These are phyloP conservation scores for Colletotrichum limetticola DNA, from an alignment of 2,329 filamentous ascomycete genomes.

Conservation along the genomic window DNA sequence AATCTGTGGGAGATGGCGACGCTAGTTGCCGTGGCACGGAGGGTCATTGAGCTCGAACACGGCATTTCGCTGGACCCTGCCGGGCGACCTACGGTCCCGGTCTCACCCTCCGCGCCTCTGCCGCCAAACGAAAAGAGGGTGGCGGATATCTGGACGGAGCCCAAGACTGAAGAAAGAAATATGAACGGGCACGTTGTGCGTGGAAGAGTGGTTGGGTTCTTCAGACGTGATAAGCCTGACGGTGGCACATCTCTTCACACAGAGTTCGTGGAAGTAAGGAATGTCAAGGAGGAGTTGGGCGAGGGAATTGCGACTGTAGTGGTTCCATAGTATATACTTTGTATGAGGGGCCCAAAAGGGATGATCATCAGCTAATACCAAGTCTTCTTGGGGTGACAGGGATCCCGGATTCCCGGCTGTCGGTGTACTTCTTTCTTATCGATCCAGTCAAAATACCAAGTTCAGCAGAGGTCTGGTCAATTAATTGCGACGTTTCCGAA, in stretches of 20 bases:
- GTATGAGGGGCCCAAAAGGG: background rate
- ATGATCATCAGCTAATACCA: background rate
- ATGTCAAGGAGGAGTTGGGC: conserved; percentile 1
- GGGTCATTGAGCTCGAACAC: conserved; percentile 31
- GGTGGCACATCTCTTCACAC: background rate
- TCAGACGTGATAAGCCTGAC: background rate
- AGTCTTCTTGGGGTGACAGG: background rate
- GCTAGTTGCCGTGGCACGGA: conserved; percentile 16
- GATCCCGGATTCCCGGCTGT: background rate
- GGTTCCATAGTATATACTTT: background rate
- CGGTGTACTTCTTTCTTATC: background rate
- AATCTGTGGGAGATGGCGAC: conserved; percentile 27
- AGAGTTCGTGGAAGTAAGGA: conserved; percentile 5
- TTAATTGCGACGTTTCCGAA: background rate
- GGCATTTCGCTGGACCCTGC: conserved; percentile 13
- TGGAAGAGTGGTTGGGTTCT: conserved; percentile 3
- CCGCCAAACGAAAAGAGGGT: conserved; percentile 11
- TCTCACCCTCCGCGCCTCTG: background rate
- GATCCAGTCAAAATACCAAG: background rate
- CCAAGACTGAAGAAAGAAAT: conserved; percentile 8
- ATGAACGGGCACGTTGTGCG: background rate
- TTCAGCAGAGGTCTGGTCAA: background rate
- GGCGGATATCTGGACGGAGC: conserved; percentile 7
- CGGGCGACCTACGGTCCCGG: background rate
- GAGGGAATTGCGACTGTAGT: background rate